phyloP scores from a whole-genome alignment of 2,329 filamentous ascomycete species.

The Didymella pinodella region DNA sequence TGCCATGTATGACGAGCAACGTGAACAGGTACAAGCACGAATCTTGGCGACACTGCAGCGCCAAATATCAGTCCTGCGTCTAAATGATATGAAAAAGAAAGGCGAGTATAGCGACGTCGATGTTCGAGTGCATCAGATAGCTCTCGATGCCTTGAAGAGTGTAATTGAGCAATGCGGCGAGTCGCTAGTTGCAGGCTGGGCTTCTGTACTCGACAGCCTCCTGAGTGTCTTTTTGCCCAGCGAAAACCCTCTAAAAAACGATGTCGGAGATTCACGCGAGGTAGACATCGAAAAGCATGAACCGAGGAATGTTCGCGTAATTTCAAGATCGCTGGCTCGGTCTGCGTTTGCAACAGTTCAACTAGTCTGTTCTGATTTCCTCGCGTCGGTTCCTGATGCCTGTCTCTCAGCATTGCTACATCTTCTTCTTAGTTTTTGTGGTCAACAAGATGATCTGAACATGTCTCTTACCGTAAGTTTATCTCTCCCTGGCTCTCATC shows the following conservation, averaged over 20 bases:
- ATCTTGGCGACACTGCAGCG: slow-evolving; percentile 72
- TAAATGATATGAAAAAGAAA: slow-evolving; percentile 60
- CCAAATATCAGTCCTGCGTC: slow-evolving; percentile 64
- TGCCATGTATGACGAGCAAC: slow-evolving; percentile 58
- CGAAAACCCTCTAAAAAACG: neutral
- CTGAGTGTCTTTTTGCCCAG: slow-evolving; percentile 72
- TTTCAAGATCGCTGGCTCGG: slow-evolving; percentile 78
- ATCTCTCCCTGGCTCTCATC: neutral
- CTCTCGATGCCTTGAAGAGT: slow-evolving; percentile 80
- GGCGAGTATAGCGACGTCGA: slow-evolving; percentile 70
- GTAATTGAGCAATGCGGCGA: slow-evolving; percentile 91
- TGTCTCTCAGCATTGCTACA: slow-evolving; percentile 82
- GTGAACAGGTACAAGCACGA: slow-evolving; percentile 70
- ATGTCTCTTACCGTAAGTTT: slow-evolving; percentile 84
- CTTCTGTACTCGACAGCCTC: slow-evolving; percentile 83
- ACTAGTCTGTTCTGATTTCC: slow-evolving; percentile 93
- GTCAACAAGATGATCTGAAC: slow-evolving; percentile 90
- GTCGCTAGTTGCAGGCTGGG: slow-evolving; percentile 82
- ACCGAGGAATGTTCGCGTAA: slow-evolving; percentile 39
- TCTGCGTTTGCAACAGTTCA: slow-evolving; percentile 90
- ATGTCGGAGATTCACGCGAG: neutral
- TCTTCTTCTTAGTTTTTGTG: slow-evolving; percentile 87
- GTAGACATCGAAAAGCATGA: neutral
- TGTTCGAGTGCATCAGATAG: slow-evolving; percentile 79
- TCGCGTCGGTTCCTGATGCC: slow-evolving; percentile 73